Conservation (phyloP, 2,329 filamentous ascomycete species). For the Aspergillus transmontanensis region DNA sequence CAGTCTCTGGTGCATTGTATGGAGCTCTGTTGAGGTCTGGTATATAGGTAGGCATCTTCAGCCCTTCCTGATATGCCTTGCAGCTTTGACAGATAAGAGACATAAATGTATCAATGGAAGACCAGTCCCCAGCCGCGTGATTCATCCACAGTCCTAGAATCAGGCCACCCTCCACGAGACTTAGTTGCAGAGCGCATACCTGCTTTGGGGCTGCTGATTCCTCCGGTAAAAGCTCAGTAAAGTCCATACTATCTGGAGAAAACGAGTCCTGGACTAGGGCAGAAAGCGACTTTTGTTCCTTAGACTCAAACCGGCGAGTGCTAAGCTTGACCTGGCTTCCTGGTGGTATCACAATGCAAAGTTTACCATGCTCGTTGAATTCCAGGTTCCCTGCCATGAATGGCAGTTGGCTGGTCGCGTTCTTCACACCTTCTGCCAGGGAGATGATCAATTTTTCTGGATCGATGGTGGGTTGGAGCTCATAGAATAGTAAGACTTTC, state of each 20-base stretch:
- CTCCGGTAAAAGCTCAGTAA: constrained; percentile 15
- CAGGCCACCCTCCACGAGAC: constrained; percentile 23
- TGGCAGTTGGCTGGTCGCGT: constrained; percentile 21
- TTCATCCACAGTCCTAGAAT: constrained; percentile 22
- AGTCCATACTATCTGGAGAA: constrained; percentile 15
- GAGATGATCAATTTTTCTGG: constrained; percentile 17
- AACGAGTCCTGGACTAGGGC: constrained; percentile 15
- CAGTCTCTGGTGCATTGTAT: constrained; percentile 16
- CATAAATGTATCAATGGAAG: constrained; percentile 24
- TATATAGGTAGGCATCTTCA: constrained; percentile 17
- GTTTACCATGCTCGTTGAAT: constrained; percentile 17
- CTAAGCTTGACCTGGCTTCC: constrained; percentile 11
- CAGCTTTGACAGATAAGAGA: constrained; percentile 24
- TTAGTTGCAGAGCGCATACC: constrained; percentile 26
- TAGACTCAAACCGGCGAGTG: constrained; percentile 11
- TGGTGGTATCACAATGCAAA: constrained; percentile 14
- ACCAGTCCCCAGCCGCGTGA: constrained; percentile 28
- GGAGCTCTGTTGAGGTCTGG: constrained; percentile 23
- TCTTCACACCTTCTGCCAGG: constrained; percentile 20
- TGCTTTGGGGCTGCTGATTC: constrained; percentile 8
- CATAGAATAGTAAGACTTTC: constrained; percentile 24
- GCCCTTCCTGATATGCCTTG: constrained; percentile 20
- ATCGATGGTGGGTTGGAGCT: constrained; percentile 14
- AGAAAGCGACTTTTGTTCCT: constrained; percentile 17
- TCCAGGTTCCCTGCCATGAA: constrained; percentile 25